A percentile compares a stretch with the other conserved stretches of the same genome.
These are phyloP conservation scores for Gonapodya sp. DNA, from an alignment of 192 early-diverging fungal species.

Conservation along the genomic window DNA sequence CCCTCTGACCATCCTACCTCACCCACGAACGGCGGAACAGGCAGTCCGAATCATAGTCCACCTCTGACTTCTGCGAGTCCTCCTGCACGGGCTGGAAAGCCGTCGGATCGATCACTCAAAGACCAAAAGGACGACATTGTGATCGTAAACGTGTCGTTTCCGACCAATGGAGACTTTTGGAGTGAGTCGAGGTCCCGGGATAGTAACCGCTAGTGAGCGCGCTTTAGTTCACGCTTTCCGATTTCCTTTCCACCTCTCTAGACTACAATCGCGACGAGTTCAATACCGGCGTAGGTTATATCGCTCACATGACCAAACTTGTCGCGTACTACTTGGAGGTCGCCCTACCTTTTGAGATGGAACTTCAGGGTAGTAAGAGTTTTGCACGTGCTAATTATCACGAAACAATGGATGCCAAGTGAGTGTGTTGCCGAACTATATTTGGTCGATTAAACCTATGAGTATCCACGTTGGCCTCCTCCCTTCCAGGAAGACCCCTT, in stretches of 20 bases:
- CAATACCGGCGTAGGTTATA: constrained; percentile 8
- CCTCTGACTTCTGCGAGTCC: neutral
- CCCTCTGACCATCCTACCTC: neutral
- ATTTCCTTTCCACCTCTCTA: neutral
- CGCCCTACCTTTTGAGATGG: neutral
- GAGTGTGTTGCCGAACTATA: no score
- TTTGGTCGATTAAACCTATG: no score
- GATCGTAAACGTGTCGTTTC: constrained; percentile 3
- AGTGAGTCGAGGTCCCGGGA: neutral
- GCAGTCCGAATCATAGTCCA: neutral
- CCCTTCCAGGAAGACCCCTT: neutral
- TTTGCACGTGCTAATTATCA: neutral
- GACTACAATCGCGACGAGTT: constrained; percentile 6
- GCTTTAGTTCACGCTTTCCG: no score
- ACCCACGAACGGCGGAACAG: neutral
- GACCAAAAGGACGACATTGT: neutral
- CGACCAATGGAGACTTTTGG: constrained; percentile 9
- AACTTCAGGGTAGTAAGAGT: neutral
- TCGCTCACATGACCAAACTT: neutral
- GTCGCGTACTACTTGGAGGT: neutral
- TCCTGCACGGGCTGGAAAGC: neutral
- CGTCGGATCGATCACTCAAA: neutral
- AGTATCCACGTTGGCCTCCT: neutral
- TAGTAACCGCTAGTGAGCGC: neutral
- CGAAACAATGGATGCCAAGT: neutral